A percentile compares a stretch with the other conserved stretches of the same genome.
These are phyloP conservation scores for Populus trichocarpa DNA, from an alignment of 441 rosid species.

Conservation along the genomic window DNA sequence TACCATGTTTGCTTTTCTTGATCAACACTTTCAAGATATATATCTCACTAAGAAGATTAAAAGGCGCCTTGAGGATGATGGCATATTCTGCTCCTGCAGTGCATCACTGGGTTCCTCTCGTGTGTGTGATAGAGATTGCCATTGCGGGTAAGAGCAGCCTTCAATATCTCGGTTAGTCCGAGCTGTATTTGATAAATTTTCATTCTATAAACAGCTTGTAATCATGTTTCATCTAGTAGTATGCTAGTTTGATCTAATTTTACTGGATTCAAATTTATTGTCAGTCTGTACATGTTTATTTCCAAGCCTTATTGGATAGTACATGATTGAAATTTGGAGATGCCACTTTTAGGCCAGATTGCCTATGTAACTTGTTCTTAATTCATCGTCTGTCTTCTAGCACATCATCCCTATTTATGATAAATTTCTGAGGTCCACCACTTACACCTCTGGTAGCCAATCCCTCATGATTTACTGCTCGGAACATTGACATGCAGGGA, in stretches of 20 bases:
- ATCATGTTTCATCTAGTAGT: background rate
- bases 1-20: constrained; percentile 20
- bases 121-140: constrained; percentile 85
- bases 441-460: background rate
- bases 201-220: background rate
- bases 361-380: background rate
- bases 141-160: constrained; percentile 76
- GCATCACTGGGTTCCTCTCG: constrained; percentile 58
- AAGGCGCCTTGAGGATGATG: constrained; percentile 80
- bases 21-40: constrained; percentile 58
- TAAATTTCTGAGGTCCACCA: background rate
- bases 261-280: background rate
- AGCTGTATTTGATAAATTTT: background rate
- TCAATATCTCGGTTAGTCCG: constrained; percentile 4
- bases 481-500: background rate
- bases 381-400: background rate
- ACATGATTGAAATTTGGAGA: background rate
- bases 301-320: background rate
- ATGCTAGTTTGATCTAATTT: background rate
- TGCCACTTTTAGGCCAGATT: background rate
- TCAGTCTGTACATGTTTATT: background rate
- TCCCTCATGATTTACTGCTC: background rate
- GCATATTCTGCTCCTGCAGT: constrained; percentile 93
- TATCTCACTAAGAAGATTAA: constrained; percentile 79
- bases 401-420: background rate